Evolutionary conservation across 108 stramenopile genomes (phyloP).

Genomic region (Nitzschia sp.): DNA sequence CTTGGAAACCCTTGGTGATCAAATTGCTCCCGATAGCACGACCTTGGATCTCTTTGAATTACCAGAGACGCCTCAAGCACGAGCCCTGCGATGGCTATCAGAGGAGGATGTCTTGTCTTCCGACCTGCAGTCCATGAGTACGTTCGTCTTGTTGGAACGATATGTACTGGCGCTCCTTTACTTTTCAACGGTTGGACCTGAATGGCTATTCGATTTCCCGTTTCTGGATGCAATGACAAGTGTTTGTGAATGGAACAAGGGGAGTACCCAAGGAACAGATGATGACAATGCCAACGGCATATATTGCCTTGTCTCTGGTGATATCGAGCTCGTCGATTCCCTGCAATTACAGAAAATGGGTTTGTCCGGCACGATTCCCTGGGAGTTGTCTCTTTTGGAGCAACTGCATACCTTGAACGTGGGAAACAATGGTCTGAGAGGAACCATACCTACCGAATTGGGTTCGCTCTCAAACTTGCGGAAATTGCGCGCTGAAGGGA

Average conservation of each 20-base stretch:
- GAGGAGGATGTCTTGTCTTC: too few relatives aligned
- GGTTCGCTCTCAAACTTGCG: background rate
- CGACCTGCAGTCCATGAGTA: too few relatives aligned
- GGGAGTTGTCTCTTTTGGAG: conserved; percentile 8
- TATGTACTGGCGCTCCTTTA: conserved; percentile 11
- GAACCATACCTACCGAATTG: conserved; percentile 28
- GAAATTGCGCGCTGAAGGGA: background rate
- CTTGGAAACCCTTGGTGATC: too few relatives aligned
- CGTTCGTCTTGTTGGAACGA: background rate
- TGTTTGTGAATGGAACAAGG: background rate
- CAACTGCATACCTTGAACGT: conserved; percentile 11
- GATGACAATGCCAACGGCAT: too few relatives aligned
- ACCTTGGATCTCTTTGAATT: too few relatives aligned
- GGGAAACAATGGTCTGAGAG: conserved; percentile 12
- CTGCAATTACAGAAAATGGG: background rate
- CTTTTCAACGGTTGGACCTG: background rate
- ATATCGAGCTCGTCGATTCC: background rate
- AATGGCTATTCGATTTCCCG: background rate
- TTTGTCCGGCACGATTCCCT: conserved; percentile 9
- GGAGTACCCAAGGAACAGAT: background rate
- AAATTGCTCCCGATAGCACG: too few relatives aligned
- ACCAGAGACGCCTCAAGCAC: too few relatives aligned
- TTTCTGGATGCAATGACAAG: background rate
- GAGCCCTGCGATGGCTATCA: too few relatives aligned
- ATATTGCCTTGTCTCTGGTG: too few relatives aligned